Evolutionary conservation across 805 yeast genomes (phyloP).

Genomic region (Priceomyces melissophilus): DNA sequence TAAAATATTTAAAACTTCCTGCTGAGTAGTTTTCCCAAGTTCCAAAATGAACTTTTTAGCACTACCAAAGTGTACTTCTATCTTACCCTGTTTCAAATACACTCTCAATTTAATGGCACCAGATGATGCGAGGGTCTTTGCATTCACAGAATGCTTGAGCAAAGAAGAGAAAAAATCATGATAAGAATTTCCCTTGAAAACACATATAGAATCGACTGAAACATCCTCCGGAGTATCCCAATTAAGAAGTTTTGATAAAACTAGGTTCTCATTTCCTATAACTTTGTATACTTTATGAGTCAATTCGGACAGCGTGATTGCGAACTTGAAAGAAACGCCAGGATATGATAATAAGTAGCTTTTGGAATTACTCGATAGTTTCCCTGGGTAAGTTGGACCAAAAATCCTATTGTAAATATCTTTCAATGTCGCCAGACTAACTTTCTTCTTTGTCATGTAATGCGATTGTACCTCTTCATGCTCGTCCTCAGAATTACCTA

Average conservation of each 20-base stretch:
- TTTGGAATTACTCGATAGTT: conserved; percentile 17
- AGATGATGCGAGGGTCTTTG: neutral
- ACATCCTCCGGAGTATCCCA: conserved; percentile 33
- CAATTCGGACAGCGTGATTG: conserved; percentile 18
- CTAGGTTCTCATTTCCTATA: conserved; percentile 15
- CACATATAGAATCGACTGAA: conserved; percentile 34
- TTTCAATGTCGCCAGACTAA: conserved; percentile 25
- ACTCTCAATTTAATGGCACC: conserved; percentile 9
- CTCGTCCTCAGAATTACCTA: neutral
- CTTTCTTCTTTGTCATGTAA: neutral
- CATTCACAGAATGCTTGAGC: neutral
- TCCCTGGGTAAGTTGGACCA: conserved; percentile 64
- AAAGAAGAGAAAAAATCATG: conserved; percentile 16
- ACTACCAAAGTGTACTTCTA: conserved; percentile 17
- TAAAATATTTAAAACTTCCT: conserved; percentile 41
- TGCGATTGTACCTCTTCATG: neutral
- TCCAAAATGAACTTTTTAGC: conserved; percentile 12
- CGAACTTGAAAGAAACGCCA: conserved; percentile 53
- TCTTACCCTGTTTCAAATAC: conserved; percentile 18
- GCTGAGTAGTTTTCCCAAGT: conserved; percentile 48
- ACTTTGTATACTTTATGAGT: conserved; percentile 9
- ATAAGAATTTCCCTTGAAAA: conserved; percentile 39
- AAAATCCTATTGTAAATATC: conserved; percentile 52
- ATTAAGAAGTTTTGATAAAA: conserved; percentile 27
- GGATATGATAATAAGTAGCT: conserved; percentile 51